Base-by-base conservation (phyloP, 805 yeast species). In the Metschnikowia reukaufii region DNA sequence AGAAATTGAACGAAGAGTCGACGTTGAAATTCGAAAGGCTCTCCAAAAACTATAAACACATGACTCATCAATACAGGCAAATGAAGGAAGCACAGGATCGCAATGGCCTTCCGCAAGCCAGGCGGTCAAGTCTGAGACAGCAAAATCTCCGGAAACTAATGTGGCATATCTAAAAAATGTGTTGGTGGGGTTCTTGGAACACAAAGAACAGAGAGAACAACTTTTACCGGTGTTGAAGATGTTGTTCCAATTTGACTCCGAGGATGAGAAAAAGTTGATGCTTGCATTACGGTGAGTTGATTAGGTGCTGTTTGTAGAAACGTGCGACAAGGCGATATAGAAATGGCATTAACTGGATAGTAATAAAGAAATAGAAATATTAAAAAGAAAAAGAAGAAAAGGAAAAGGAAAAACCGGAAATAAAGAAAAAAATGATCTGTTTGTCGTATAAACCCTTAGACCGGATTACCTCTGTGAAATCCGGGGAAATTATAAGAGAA, bases 81-180 rank as follows among this genome's bases (percentile, higher is more conserved):
- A 58, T 76, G 45, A 77, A 76, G 48, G 74, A 49, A 38, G 34
- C 42, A 21, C 48, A 48, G 7, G 48, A 44, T 5, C 42, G 44
- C 20, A 29, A 23, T 18, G 25, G 40, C 1, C 40, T 56, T 12
- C 37, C 46, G 3, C 17, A 39, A 6, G 39, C 45, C 10, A 25
- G 2, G 45, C 51, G 3, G 21, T 43, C 10, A 40, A 37, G 2
- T 42, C 52, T 8, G 40, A 45, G 2, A 17, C 44, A 6, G 37
- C 30, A 21, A 39, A 53, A 4, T 51, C 62, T 15, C 63, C 66
- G 16, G 43, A 36, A 21, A 54, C 61, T 19, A 85, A 81, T 56
- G 73, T 84, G 17, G 88, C 95, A 10, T 92, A 92, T 62, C 75
- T 90, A 42, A 88, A 87, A 63, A 94, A 94, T 61, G 97, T 92